These are phyloP conservation scores for Periconia digitata DNA, from an alignment of 2,329 filamentous ascomycete genomes.

Conservation along the genomic window DNA sequence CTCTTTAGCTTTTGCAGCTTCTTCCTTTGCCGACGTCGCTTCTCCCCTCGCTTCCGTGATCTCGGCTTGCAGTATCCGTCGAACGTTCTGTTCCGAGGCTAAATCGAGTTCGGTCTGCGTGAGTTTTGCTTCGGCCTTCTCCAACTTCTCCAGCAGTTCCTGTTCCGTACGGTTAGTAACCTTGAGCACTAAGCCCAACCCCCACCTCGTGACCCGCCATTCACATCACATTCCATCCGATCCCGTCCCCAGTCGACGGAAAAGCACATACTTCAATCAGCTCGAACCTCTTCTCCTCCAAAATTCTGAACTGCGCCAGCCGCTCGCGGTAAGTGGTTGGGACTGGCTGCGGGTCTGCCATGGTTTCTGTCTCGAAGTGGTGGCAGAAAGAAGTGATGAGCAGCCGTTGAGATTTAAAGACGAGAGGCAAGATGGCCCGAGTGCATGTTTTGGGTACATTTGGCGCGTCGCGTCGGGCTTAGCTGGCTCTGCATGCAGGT, in stretches of 20 bases:
- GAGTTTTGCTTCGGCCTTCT: constrained; percentile 39
- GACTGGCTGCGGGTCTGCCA: constrained; percentile 21
- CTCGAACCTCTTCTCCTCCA: constrained; percentile 41
- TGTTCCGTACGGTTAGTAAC: constrained; percentile 8
- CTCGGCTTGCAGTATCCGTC: constrained; percentile 38
- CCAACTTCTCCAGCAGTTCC: constrained; percentile 42
- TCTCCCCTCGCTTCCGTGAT: constrained; percentile 23
- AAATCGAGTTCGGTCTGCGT: constrained; percentile 41
- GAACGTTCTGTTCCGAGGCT: constrained; percentile 41
- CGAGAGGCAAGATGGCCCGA: not conserved
- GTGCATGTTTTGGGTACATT: constrained; percentile 28
- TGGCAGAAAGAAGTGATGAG: too few species aligned
- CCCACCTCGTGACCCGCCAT: not conserved
- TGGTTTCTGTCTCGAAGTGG: constrained; percentile 10
- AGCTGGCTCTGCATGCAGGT: constrained; percentile 35
- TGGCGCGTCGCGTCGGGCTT: constrained; percentile 19
- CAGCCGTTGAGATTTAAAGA: constrained; percentile 30
- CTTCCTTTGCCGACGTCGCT: not conserved
- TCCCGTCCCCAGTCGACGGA: too few species aligned
- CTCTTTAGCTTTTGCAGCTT: constrained; percentile 13
- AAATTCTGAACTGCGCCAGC: constrained; percentile 38
- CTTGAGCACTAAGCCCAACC: not conserved
- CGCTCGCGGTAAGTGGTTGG: constrained; percentile 35
- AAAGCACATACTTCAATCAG: constrained; percentile 39
- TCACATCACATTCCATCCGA: too few species aligned